Base-by-base conservation (phyloP, 2,329 filamentous ascomycete genomes). In the Nigrograna mackinnonii region DNA sequence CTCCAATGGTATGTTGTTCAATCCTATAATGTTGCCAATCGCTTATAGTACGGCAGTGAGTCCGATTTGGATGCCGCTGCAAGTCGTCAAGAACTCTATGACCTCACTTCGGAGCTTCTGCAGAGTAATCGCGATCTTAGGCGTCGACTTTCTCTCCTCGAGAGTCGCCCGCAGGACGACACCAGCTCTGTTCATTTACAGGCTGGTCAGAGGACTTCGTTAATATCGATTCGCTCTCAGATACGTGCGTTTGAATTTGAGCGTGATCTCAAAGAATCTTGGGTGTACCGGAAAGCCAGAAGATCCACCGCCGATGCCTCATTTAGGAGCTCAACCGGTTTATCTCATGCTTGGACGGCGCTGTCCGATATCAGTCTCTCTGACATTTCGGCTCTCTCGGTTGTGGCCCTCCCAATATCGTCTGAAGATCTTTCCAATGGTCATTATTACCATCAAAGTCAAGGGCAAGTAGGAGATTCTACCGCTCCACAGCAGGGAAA, bases 341-440 rank as follows among this genome's bases (percentile, higher is more conserved):
- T 16, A 13, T 52, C 49, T 1, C 41, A 41, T 12, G 49, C 49
- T 7, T 52, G 49, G 46, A 41, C 46, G 6, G 34, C 36, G 5
- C 30, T 50, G 3, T 52, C 46, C 1, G 46, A 40, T 13, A 30
- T 50, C 12, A 52, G 47, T 34, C 43, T 52, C 4, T 39, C 46
- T 6, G 44, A 50, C 5, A 43, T 52, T 9, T 47, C 49, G 1
- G 28, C 19, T 4, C 39, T 50, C 5, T 50, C 49, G 11, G 49
- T 46, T n/a, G 21, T 50, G n/a, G 49, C 43, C 6, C 41, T 52
- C 11, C 43, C 46, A 13, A 26, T 51, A 2, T 13, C 6, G 3
- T n/a, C 11, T 2, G 14, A 17, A 7, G 48, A 52, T 12, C 9
- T 52, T 30, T n/a, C 13, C 4, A 46, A 49, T 21, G 7, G 11